phyloP scores from a whole-genome alignment of 1,139 yeast genomes.

The Eremothecium coryli region DNA sequence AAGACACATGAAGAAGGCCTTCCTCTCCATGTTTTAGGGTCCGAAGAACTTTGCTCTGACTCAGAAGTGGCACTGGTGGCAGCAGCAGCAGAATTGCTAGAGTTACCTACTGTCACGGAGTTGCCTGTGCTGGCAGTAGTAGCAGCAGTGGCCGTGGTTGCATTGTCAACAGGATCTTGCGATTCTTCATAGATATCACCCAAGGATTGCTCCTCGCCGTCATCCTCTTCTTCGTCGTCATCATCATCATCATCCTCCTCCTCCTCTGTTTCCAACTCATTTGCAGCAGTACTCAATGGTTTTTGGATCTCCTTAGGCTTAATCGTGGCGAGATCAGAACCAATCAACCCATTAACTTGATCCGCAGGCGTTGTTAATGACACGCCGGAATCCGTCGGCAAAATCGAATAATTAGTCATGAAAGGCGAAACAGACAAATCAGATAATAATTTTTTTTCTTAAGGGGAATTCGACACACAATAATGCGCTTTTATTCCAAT shows the following conservation, averaged over 20 bases:
- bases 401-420: slow-evolving; percentile 4
- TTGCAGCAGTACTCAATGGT: not conserved
- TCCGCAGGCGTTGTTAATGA: slow-evolving; percentile 2
- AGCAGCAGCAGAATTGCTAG: slow-evolving; percentile 6
- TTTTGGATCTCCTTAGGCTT: slow-evolving; percentile 3
- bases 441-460: too few relatives aligned
- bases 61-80: slow-evolving; percentile 5
- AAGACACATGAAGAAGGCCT: slow-evolving; percentile 83
- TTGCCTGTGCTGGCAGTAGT: slow-evolving; percentile 2
- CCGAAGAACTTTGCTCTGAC: slow-evolving; percentile 1
- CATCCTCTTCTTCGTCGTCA: slow-evolving; percentile 16
- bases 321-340: slow-evolving; percentile 2
- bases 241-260: slow-evolving; percentile 20
- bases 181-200: slow-evolving; percentile 11
- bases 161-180: slow-evolving; percentile 3
- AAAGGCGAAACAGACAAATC: too few relatives aligned
- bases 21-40: slow-evolving; percentile 25
- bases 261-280: slow-evolving; percentile 17
- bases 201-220: slow-evolving; percentile 6
- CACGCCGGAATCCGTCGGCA: slow-evolving; percentile 1
- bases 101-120: not conserved
- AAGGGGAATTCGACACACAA: too few relatives aligned
- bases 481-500: too few relatives aligned
- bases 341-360: slow-evolving; percentile 2
- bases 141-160: not conserved